Percentiles rank a stretch among this genome's conserved stretches.
phyloP scores from a whole-genome alignment of 306 rosid species.

The Acmispon strigosus region DNA sequence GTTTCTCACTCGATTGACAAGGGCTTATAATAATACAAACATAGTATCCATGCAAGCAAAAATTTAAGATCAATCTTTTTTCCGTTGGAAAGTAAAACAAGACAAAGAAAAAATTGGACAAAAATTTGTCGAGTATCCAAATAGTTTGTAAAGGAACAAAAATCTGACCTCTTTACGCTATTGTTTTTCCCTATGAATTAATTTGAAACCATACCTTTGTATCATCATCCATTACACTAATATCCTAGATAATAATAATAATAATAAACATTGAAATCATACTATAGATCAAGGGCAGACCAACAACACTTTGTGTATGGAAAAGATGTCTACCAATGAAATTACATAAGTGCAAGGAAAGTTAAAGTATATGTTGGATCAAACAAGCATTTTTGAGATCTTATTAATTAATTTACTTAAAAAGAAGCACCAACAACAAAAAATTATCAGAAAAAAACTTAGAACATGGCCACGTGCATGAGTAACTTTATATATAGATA shows the following conservation, averaged over 20 bases:
- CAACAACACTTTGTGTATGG: not conserved
- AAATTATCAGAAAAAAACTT: not conserved
- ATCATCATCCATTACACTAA: not conserved
- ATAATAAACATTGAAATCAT: conserved; percentile 6
- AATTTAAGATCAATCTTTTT: not conserved
- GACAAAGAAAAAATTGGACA: not conserved
- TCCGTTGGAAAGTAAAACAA: not conserved
- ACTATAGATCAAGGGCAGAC: not conserved
- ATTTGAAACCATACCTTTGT: not conserved
- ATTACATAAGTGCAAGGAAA: conserved; percentile 23
- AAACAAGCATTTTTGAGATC: conserved; percentile 18
- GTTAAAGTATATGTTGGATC: conserved; percentile 28
- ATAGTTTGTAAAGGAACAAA: conserved; percentile 6
- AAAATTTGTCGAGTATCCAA: not conserved
- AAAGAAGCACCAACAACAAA: conserved; percentile 18
- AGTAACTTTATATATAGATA: conserved; percentile 19
- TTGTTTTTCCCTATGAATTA: not conserved
- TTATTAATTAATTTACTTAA: conserved; percentile 6
- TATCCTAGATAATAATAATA: too few species aligned
- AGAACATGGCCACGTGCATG: conserved; percentile 43
- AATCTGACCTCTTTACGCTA: not conserved
- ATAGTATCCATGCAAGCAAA: not conserved
- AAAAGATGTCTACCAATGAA: conserved; percentile 14
- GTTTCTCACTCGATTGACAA: too few species aligned
- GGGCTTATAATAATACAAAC: not conserved